These are phyloP conservation scores for Hypericum androsaemum DNA, from an alignment of 345 rosid species.

Conservation along the genomic window DNA sequence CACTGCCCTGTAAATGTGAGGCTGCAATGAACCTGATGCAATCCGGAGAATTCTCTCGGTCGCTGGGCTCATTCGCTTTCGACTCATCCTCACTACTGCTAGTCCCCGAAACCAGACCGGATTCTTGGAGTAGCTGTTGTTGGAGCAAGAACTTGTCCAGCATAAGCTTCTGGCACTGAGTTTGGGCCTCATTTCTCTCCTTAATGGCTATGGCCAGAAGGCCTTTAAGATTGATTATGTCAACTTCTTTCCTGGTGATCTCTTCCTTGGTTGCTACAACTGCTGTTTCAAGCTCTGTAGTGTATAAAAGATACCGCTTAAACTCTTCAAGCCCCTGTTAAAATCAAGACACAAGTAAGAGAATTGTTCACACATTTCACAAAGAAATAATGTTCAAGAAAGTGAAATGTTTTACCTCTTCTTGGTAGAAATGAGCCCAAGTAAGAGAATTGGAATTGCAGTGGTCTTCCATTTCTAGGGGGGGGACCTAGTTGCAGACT, in stretches of 20 bases:
- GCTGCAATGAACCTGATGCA: background rate
- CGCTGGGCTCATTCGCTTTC: background rate
- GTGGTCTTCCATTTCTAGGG: slow-evolving; percentile 33
- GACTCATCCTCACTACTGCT: background rate
- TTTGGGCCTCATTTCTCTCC: slow-evolving; percentile 3
- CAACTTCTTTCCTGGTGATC: background rate
- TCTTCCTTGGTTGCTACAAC: slow-evolving; percentile 2
- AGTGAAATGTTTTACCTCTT: slow-evolving; percentile 24
- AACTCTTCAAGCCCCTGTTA: slow-evolving; percentile 8
- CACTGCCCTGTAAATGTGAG: no score
- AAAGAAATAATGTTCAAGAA: background rate
- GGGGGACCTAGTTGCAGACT: background rate
- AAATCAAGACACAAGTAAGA: slow-evolving; percentile 8
- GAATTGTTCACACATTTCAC: slow-evolving; percentile 2
- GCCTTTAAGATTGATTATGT: slow-evolving; percentile 2
- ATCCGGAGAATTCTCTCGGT: background rate
- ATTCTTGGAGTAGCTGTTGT: slow-evolving; percentile 2
- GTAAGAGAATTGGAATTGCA: slow-evolving; percentile 28
- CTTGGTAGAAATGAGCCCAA: slow-evolving; percentile 25
- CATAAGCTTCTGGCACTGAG: slow-evolving; percentile 5
- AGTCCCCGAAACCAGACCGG: background rate
- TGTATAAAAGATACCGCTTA: slow-evolving; percentile 2
- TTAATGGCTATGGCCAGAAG: background rate
- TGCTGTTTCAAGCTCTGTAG: slow-evolving; percentile 2
- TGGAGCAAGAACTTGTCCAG: slow-evolving; percentile 2